These are phyloP conservation scores for Atalantia buxifolia DNA, from an alignment of 345 rosid species.

Conservation along the genomic window DNA sequence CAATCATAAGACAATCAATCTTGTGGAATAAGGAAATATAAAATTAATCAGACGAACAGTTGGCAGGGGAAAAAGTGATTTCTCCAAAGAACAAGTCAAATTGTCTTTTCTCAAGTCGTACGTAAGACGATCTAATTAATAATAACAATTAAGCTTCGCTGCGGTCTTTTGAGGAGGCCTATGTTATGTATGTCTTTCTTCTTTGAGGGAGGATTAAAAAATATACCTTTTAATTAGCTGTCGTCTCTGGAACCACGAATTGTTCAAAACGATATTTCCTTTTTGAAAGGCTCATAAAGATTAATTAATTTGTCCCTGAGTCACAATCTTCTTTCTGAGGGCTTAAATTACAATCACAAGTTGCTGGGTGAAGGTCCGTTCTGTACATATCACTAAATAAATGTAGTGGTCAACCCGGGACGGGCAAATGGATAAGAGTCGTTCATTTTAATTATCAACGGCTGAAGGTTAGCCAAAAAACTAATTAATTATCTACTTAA, in stretches of 20 bases:
- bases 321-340: too few species aligned
- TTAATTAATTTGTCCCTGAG: too few species aligned
- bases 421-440: neutral
- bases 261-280: too few species aligned
- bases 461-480: too few species aligned
- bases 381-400: neutral
- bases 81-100: neutral
- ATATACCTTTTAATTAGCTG: too few species aligned
- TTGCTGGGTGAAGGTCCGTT: neutral
- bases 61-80: neutral
- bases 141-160: too few species aligned
- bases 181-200: neutral
- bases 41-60: neutral
- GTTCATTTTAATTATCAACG: too few species aligned
- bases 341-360: neutral
- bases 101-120: neutral
- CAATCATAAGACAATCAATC: neutral
- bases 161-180: neutral
- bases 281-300: too few species aligned
- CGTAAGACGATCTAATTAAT: neutral
- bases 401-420: neutral
- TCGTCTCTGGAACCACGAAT: too few species aligned
- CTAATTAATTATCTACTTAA: too few species aligned
- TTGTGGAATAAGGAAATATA: neutral
- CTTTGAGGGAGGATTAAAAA: too few species aligned